phyloP scores from a whole-genome alignment of 176 grass and related monocot genomes.

The Oropetium thomaeum region DNA sequence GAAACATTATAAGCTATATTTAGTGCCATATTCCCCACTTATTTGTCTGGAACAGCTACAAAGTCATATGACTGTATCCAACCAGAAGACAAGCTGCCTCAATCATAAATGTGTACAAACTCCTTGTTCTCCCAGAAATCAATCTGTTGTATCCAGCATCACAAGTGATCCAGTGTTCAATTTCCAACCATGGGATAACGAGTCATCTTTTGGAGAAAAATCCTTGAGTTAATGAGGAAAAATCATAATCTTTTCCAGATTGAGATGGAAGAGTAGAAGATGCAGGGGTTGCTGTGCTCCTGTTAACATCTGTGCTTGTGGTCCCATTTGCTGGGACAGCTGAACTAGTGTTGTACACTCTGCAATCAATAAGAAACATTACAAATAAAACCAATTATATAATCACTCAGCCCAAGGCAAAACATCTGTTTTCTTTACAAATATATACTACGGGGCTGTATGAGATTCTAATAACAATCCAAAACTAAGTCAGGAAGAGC shows the following conservation, averaged over 20 bases:
- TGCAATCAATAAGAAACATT: constrained; percentile 32
- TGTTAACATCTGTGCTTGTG: constrained; percentile 38
- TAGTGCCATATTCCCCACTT: constrained; percentile 18
- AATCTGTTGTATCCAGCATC: constrained; percentile 6
- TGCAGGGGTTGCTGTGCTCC: constrained; percentile 28
- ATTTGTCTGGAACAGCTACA: constrained; percentile 43
- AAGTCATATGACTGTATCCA: constrained; percentile 36
- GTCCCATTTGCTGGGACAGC: constrained; percentile 48
- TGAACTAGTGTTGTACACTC: constrained; percentile 40
- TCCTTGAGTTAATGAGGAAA: constrained; percentile 90
- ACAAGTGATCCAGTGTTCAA: not conserved
- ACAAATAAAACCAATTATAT: not conserved
- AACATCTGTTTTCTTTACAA: not conserved
- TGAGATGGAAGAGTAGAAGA: constrained; percentile 47
- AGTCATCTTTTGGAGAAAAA: constrained; percentile 77
- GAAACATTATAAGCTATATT: constrained; percentile 47
- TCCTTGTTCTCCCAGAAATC: constrained; percentile 18
- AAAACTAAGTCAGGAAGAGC: not conserved
- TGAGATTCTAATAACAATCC: not conserved
- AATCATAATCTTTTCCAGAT: constrained; percentile 80
- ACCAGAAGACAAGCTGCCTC: constrained; percentile 39
- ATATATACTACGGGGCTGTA: not conserved
- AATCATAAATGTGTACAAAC: constrained; percentile 17
- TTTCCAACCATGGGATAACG: not conserved
- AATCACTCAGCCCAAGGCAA: not conserved